Conservation (phyloP, 148 eudicot genomes). For the Talinum fruticosum region DNA sequence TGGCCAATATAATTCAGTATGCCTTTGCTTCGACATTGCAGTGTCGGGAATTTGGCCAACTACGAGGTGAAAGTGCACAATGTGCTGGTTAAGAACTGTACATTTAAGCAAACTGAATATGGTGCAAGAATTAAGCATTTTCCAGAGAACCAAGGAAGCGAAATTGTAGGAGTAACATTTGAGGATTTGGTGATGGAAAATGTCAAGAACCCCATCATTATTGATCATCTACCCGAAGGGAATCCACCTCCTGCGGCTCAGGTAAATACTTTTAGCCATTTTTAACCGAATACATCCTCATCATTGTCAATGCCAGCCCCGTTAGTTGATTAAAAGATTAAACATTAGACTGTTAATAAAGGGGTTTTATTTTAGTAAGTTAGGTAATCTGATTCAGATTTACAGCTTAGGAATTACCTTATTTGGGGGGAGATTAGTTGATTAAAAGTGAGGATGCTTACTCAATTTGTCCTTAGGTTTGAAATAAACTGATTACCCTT, state of each 20-base stretch:
- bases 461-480: no score
- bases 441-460: no score
- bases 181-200: conserved; percentile 39
- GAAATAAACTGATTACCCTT: no score
- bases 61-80: conserved; percentile 23
- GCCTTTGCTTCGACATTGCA: conserved; percentile 15
- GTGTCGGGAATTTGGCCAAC: conserved; percentile 51
- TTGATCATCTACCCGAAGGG: conserved; percentile 37
- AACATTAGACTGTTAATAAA: no score
- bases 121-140: conserved; percentile 47
- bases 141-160: conserved; percentile 32
- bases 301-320: no score
- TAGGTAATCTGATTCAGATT: no score
- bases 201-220: conserved; percentile 41
- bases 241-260: neutral
- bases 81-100: conserved; percentile 34
- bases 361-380: no score
- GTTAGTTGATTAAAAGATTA: no score
- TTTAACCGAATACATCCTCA: no score
- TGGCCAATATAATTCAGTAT: neutral
- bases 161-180: conserved; percentile 32
- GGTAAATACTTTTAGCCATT: conserved; percentile 10
- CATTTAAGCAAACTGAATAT: conserved; percentile 32
- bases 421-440: no score
- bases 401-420: no score